phyloP scores from a whole-genome alignment of 306 rosid genomes.

The Vicia villosa region DNA sequence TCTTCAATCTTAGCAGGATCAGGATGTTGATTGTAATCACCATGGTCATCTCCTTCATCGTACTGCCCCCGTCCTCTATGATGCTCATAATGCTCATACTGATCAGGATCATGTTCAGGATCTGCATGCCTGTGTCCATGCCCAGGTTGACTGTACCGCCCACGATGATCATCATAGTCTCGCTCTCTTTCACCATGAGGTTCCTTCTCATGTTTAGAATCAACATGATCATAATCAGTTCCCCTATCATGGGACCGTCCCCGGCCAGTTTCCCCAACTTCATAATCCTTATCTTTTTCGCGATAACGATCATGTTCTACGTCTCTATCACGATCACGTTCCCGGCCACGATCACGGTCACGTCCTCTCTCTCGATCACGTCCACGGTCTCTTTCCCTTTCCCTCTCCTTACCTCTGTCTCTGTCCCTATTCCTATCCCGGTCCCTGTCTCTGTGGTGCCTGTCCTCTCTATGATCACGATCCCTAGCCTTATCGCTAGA shows the following conservation, averaged over 20 bases:
- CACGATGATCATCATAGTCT: conserved; percentile 71
- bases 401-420: conserved; percentile 65
- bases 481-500: conserved; percentile 77
- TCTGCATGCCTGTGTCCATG: conserved; percentile 69
- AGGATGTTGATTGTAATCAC: conserved; percentile 66
- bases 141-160: conserved; percentile 69
- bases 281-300: conserved; percentile 75
- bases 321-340: conserved; percentile 58
- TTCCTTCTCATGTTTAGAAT: conserved; percentile 75
- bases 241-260: conserved; percentile 78
- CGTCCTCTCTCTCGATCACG: conserved; percentile 72
- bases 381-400: conserved; percentile 74
- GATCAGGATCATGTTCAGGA: conserved; percentile 63
- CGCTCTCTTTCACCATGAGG: conserved; percentile 59
- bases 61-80: conserved; percentile 57
- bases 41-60: conserved; percentile 62
- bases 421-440: conserved; percentile 40
- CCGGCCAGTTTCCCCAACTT: conserved; percentile 62
- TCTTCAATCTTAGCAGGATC: conserved; percentile 68
- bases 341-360: conserved; percentile 66
- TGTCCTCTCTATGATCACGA: conserved; percentile 87
- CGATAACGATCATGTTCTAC: conserved; percentile 64
- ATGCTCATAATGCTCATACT: conserved; percentile 58
- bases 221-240: conserved; percentile 63
- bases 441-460: conserved; percentile 91